Evolutionary conservation across 1,139 yeast species (phyloP), one percentile per base, ranked within the genome.

Genomic region (Pichia sp.): DNA sequence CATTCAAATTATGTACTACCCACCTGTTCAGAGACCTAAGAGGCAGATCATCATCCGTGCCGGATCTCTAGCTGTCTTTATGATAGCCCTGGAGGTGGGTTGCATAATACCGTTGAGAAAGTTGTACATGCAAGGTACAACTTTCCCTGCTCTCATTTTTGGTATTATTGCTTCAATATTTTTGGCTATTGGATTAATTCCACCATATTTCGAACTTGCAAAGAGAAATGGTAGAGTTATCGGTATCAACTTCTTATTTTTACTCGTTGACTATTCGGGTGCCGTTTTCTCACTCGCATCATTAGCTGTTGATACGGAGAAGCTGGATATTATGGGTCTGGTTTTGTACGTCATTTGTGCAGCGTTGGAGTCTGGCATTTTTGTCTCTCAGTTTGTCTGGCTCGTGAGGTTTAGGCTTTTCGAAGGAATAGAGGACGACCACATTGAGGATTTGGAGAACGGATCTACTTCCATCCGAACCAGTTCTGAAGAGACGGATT

Each of bases 161-260:
- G 97, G 96, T 14, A 70, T 84, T 13, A 46, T 84, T 27, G 96
- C 96, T 0, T 75, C 94, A 1, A 66, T 87, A 0, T 56, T 84
- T 19, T 63, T 88, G 20, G 94, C 85, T 0, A 51, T 73, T 3
- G 97, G 97, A 0, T 65, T 88, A 30, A 51, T 88, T 3, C 96
- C 96, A 1, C 96, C 96, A 5, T 88, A 87, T 57, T 77, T 77
- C 50, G 97, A 88, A 55, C 63, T 88, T 25, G 74, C 75, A 25
- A 84, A 84, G 53, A 69, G 95, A 43, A 59, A 72, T 33, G 96
- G 96, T 3, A 64, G 85, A 32, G 96, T 88, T 5, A 74, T 86
- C 5, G 97, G 97, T 0, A 80, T 88, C 50, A 86, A 86, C 53
- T 86, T 88, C 54, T 50, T 79, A n/a, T 88, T 88, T 49, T 63